Base-by-base conservation (phyloP, 2,329 filamentous ascomycete genomes). In the Botryotinia calthae region DNA sequence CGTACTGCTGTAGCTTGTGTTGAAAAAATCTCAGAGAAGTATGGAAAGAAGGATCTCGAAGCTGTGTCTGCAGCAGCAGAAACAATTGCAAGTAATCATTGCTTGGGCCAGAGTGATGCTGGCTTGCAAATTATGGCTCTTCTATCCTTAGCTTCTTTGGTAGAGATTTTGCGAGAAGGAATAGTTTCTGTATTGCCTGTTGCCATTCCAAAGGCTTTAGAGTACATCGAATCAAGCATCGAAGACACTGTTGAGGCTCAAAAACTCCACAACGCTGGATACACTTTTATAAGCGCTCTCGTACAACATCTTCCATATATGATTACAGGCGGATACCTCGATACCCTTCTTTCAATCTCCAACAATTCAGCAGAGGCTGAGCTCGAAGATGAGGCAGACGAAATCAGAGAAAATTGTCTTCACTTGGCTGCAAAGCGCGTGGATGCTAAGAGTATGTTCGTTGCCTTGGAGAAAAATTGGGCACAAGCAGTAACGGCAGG, bases 11-110 rank as follows among this genome's bases (percentile, higher is more conserved):
- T 99, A 75, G 90, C 90, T 51, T 98, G 95, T 78, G 91, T 98
- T 62, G 95, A 98, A 83, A 93, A 93, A 82, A 97, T 99, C 75
- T 89, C 93, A 3, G 95, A 98, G 82, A 95, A 95, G 81, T 98
- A 97, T 81, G 97, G 96, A 77, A 97, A 96, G 85, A 97, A 95
- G 81, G 93, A 97, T 79, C 86, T 92, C 1, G 89, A 92, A 76
- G 90, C 90, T 62, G 92, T 97, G 62, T 86, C 92, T 40, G 88
- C 88, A 7, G 92, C 94, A 8, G 93, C 94, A 7, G 86, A 90
- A 73, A 91, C 91, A 1, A 91, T 99, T 78, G 90, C 93, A 54
- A 90, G 94, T 59, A 84, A 89, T 71, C 86, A 92, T 76, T 95
- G 93, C 75, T 87, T 98, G 66, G 93, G 92, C 54, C 91, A 92